Conservation (phyloP, 371 early-diverging fungal genomes). For the Apophysomyces elegans region DNA sequence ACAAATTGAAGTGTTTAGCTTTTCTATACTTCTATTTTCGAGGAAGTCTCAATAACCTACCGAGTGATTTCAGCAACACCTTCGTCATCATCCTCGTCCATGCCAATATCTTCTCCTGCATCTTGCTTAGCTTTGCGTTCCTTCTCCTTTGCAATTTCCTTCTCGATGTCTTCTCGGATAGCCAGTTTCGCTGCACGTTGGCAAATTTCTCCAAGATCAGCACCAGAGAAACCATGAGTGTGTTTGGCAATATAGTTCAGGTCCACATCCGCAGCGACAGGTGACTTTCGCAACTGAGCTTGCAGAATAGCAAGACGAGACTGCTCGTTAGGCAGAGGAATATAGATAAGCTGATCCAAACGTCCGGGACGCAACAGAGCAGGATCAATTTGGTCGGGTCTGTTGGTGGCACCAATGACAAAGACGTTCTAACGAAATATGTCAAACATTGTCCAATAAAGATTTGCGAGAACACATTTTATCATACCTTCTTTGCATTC, state of each 20-base stretch:
- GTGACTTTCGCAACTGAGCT: constrained; percentile 98
- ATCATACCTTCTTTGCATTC: constrained; percentile 89
- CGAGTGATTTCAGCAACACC: constrained; percentile 92
- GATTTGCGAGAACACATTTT: constrained; percentile 94
- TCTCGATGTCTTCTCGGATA: constrained; percentile 98
- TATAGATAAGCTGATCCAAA: constrained; percentile 99
- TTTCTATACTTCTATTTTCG: too few species aligned
- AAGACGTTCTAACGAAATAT: constrained; percentile 85
- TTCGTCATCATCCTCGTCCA: constrained; percentile 83
- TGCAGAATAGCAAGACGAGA: constrained; percentile 91
- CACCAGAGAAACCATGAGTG: constrained; percentile 99
- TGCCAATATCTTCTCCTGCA: constrained; percentile 69
- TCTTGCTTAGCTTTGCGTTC: constrained; percentile 72
- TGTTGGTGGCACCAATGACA: constrained; percentile 99
- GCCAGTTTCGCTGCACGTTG: constrained; percentile 99
- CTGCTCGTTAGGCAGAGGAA: constrained; percentile 96
- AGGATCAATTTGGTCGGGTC: constrained; percentile 98
- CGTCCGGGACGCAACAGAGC: constrained; percentile 98
- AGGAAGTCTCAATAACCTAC: constrained; percentile 22
- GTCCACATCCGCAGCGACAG: constrained; percentile 88
- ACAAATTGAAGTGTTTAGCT: not conserved
- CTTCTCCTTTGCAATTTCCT: constrained; percentile 80
- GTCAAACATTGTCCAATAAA: constrained; percentile 97
- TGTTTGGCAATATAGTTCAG: constrained; percentile 87
- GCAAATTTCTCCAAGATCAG: constrained; percentile 99